A percentile compares a stretch with the other conserved stretches of the same genome.
These are phyloP conservation scores for Hansenula lynferdii DNA, from an alignment of 1,139 yeast genomes.

Conservation along the genomic window DNA sequence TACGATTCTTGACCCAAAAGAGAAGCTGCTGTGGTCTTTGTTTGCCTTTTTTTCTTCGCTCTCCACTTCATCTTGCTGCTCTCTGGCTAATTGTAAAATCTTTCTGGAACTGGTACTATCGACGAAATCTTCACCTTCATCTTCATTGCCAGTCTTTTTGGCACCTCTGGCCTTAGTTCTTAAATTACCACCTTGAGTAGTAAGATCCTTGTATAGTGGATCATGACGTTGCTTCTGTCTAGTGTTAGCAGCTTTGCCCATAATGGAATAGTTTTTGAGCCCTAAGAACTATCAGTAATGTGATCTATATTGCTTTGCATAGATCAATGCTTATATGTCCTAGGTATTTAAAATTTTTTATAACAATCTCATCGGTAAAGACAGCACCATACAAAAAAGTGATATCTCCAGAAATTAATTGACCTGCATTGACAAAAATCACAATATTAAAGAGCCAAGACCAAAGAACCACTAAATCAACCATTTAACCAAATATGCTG, in stretches of 20 bases:
- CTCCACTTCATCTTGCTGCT: slow-evolving; percentile 86
- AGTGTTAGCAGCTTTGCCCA: slow-evolving; percentile 61
- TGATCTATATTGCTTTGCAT: too few relatives aligned
- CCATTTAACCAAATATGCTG: too few relatives aligned
- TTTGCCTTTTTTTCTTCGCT: slow-evolving; percentile 45
- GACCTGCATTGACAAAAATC: too few relatives aligned
- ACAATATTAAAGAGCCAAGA: too few relatives aligned
- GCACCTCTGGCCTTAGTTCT: slow-evolving; percentile 33
- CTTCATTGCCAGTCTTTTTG: slow-evolving; percentile 30
- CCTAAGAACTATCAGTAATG: too few relatives aligned
- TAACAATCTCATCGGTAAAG: slow-evolving; percentile 2
- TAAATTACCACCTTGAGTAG: slow-evolving; percentile 67
- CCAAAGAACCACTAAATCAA: too few relatives aligned
- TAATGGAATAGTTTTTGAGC: slow-evolving; percentile 22
- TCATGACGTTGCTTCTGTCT: slow-evolving; percentile 59
- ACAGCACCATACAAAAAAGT: background rate
- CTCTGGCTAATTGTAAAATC: slow-evolving; percentile 82
- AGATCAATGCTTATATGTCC: too few relatives aligned
- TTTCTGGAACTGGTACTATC: slow-evolving; percentile 83
- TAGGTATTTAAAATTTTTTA: slow-evolving; percentile 4
- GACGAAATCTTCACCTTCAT: slow-evolving; percentile 56
- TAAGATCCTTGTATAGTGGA: slow-evolving; percentile 74
- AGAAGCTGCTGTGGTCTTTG: slow-evolving; percentile 23
- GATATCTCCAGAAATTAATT: background rate
- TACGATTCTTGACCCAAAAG: slow-evolving; percentile 25